Conservation (phyloP, 768 basidiomycete genomes). For the Symmetrospora coprosmae region DNA sequence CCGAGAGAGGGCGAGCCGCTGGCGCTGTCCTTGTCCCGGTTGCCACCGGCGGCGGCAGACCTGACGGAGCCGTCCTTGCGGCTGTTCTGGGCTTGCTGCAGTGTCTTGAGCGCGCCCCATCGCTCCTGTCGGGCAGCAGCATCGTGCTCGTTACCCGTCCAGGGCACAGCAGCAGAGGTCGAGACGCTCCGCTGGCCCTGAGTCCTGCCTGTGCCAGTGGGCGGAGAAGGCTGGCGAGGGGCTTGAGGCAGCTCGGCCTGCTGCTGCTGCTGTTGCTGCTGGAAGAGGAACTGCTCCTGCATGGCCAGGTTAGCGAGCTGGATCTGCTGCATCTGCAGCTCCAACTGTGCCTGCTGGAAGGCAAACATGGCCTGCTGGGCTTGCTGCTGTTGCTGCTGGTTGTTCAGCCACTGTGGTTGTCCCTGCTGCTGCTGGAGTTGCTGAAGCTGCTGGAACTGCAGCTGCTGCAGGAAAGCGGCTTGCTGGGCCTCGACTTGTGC, state of each 20-base stretch:
- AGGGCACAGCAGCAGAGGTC: neutral
- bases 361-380: conserved; percentile 18
- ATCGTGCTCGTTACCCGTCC: neutral
- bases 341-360: conserved; percentile 17
- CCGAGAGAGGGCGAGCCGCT: too few relatives aligned
- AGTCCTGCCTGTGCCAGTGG: neutral
- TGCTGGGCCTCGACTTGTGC: conserved; percentile 1
- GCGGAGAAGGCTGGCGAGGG: neutral
- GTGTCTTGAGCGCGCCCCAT: neutral
- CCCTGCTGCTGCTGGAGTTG: neutral
- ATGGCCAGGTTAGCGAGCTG: conserved; percentile 18
- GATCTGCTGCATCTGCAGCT: conserved; percentile 21
- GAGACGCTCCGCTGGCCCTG: neutral
- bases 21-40: too few relatives aligned
- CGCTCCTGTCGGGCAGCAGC: neutral
- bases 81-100: conserved; percentile 7
- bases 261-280: conserved; percentile 10
- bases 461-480: too few relatives aligned
- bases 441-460: conserved; percentile 2
- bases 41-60: too few relatives aligned
- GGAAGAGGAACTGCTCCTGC: conserved; percentile 20
- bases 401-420: neutral
- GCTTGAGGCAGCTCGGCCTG: neutral
- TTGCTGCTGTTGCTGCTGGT: neutral
- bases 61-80: too few relatives aligned